These are phyloP conservation scores for Epichloe scottii DNA, from an alignment of 2,329 filamentous ascomycete genomes.

Conservation along the genomic window DNA sequence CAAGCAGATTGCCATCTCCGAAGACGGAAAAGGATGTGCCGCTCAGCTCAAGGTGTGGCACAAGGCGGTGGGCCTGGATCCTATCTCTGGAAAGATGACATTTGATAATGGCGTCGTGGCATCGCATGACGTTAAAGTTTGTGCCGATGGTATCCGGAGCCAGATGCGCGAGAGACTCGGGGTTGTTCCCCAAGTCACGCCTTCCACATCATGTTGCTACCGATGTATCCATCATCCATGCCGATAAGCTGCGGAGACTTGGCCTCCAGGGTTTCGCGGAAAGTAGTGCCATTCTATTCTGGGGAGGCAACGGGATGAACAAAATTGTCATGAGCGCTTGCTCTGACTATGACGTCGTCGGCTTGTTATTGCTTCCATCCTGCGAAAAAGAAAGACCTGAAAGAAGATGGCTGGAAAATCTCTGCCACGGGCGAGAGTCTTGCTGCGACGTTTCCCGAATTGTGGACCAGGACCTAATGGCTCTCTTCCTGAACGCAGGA, in stretches of 20 bases:
- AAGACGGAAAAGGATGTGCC: no score
- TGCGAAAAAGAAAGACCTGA: conserved; percentile 41
- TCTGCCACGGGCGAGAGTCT: conserved; percentile 40
- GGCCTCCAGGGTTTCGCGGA: conserved; percentile 45
- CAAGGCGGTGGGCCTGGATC: conserved; percentile 35
- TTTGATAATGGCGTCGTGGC: conserved; percentile 36
- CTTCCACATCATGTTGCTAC: conserved; percentile 43
- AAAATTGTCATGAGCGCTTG: conserved; percentile 57
- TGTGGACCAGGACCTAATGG: conserved; percentile 42
- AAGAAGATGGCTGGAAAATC: conserved; percentile 41
- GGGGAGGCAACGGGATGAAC: conserved; percentile 47
- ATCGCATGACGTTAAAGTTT: conserved; percentile 43
- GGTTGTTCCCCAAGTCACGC: conserved; percentile 37
- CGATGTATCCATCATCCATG: conserved; percentile 48
- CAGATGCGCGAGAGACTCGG: conserved; percentile 42
- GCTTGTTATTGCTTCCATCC: conserved; percentile 59
- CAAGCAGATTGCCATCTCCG: no score
- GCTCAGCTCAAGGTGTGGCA: conserved; percentile 36
- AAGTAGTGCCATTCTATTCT: conserved; percentile 48
- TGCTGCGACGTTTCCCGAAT: conserved; percentile 40
- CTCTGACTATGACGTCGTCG: conserved; percentile 44
- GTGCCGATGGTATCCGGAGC: conserved; percentile 51
- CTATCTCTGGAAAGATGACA: conserved; percentile 31
- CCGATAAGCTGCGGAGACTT: conserved; percentile 37
- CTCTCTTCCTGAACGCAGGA: conserved; percentile 42